phyloP scores from a whole-genome alignment of 2,329 filamentous ascomycete genomes.

The Fusarium foetens region DNA sequence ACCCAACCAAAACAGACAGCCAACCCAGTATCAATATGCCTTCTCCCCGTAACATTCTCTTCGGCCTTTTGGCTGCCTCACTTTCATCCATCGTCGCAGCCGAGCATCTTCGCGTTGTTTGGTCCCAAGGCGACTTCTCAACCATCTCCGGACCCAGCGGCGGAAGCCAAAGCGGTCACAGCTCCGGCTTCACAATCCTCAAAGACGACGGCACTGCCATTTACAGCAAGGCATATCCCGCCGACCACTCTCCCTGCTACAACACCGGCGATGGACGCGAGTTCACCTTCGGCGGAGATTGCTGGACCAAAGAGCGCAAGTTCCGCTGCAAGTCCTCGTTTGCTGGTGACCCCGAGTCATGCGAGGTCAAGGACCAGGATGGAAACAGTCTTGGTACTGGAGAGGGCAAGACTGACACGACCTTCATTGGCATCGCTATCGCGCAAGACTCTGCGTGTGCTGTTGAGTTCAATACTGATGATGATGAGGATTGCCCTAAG shows the following conservation, averaged over 20 bases:
- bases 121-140: slow-evolving; percentile 7
- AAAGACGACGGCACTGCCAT: slow-evolving; percentile 14
- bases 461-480: slow-evolving; percentile 19
- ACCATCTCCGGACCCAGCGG: slow-evolving; percentile 7
- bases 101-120: slow-evolving; percentile 14
- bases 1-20: too few species aligned
- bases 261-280: not conserved
- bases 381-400: slow-evolving; percentile 5
- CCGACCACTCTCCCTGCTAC: slow-evolving; percentile 6
- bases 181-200: slow-evolving; percentile 9
- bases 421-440: slow-evolving; percentile 17
- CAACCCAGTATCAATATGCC: not conserved
- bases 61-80: slow-evolving; percentile 1
- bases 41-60: not conserved
- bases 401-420: slow-evolving; percentile 9
- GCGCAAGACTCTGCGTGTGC: slow-evolving; percentile 6
- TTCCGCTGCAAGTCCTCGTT: slow-evolving; percentile 2
- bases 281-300: slow-evolving; percentile 2
- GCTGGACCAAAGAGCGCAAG: slow-evolving; percentile 10
- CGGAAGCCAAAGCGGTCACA: not conserved
- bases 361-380: slow-evolving; percentile 11
- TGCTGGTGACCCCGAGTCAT: slow-evolving; percentile 1
- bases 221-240: slow-evolving; percentile 1
- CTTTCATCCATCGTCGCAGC: not conserved
- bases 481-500: slow-evolving; percentile 2